A percentile compares a stretch with the other conserved stretches of the same genome.
Evolutionary conservation across 2,329 filamentous ascomycete species (phyloP).

Genomic region (Trichoderma breve): DNA sequence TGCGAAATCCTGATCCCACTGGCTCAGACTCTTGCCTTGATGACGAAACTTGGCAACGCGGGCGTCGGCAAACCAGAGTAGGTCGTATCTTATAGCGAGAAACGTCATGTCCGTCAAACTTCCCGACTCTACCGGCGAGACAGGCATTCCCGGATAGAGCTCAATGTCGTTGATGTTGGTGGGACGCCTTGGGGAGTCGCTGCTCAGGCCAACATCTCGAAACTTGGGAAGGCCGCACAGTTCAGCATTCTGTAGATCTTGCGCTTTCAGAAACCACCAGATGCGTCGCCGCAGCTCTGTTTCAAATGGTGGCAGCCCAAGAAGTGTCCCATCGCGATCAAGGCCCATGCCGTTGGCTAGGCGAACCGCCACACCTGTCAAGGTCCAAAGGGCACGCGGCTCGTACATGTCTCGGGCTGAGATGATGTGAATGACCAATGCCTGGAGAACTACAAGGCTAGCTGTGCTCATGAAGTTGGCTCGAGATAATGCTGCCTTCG

Average conservation of each 20-base stretch:
- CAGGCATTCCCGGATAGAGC: not conserved
- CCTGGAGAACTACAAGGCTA: not conserved
- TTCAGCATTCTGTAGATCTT: not conserved
- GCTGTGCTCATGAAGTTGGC: not conserved
- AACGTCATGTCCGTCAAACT: slow-evolving; percentile 1
- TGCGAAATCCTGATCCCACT: slow-evolving; percentile 3
- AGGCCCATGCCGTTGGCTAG: not conserved
- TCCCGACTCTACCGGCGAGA: not conserved
- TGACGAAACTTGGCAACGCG: slow-evolving; percentile 4
- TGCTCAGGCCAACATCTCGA: slow-evolving; percentile 3
- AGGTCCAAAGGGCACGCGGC: not conserved
- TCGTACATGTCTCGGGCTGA: slow-evolving; percentile 1
- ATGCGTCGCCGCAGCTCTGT: not conserved
- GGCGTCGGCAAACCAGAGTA: not conserved
- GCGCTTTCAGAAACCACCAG: slow-evolving; percentile 2
- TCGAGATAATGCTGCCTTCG: not conserved
- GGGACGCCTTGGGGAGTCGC: not conserved
- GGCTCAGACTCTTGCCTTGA: not conserved
- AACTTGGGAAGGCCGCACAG: slow-evolving; percentile 9
- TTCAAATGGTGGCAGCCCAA: not conserved
- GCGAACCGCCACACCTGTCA: slow-evolving; percentile 8
- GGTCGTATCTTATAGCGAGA: slow-evolving; percentile 8
- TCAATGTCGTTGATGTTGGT: not conserved
- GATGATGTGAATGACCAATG: slow-evolving; percentile 6
- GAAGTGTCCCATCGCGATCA: slow-evolving; percentile 5